Conservation (phyloP, 306 rosid species). For the Dalbergia oliveri region DNA sequence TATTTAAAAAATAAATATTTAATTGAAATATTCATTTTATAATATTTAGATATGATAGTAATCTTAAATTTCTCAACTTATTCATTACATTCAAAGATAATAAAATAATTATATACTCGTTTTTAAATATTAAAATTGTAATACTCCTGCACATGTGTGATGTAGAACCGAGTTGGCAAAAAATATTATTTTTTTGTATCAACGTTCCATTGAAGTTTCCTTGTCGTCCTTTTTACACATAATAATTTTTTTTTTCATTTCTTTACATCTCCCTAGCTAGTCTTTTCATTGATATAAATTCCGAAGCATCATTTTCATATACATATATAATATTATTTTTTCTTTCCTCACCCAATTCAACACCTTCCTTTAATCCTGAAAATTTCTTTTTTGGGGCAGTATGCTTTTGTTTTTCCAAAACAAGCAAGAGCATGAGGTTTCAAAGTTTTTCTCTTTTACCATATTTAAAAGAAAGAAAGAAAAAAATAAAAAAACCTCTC, state of each 20-base stretch:
- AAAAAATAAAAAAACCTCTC: background rate
- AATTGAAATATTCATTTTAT: too few relatives aligned
- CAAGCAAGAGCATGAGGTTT: conserved; percentile 56
- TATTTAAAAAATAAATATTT: too few relatives aligned
- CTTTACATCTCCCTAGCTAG: background rate
- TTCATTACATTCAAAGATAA: too few relatives aligned
- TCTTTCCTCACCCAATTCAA: too few relatives aligned
- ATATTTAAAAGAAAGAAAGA: too few relatives aligned
- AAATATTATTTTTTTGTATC: background rate
- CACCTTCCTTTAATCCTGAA: background rate
- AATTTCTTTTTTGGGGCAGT: conserved; percentile 6
- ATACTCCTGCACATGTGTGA: background rate
- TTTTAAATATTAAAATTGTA: too few relatives aligned
- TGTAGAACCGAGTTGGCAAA: conserved; percentile 9
- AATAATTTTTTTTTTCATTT: background rate
- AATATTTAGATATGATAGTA: too few relatives aligned
- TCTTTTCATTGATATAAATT: conserved; percentile 19
- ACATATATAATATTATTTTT: background rate
- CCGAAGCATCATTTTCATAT: conserved; percentile 34
- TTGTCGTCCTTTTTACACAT: background rate
- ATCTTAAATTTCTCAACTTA: too few relatives aligned
- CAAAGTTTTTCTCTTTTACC: conserved; percentile 22
- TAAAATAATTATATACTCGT: too few relatives aligned
- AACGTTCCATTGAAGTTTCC: background rate
- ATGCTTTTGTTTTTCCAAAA: conserved; percentile 57